These are phyloP conservation scores for Penicillium goetzii DNA, from an alignment of 495 filamentous ascomycete species.

Conservation along the genomic window DNA sequence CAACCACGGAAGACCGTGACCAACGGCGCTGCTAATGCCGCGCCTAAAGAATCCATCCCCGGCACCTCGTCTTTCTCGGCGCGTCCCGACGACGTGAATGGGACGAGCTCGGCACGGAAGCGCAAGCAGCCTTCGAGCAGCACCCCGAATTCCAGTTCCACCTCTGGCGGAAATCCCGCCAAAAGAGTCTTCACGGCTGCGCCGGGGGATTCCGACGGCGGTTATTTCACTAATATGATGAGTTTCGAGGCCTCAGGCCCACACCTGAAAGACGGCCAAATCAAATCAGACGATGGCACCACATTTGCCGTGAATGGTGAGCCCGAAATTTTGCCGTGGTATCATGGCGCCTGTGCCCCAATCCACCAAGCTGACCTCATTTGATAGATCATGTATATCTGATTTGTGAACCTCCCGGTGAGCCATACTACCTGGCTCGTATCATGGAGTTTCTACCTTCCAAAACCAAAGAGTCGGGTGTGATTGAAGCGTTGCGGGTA, in stretches of 20 bases:
- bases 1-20: slow-evolving; percentile 49
- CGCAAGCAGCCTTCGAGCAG: slow-evolving; percentile 73
- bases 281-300: slow-evolving; percentile 90
- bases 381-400: slow-evolving; percentile 90
- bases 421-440: slow-evolving; percentile 95
- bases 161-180: slow-evolving; percentile 39
- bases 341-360: background rate
- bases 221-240: slow-evolving; percentile 74
- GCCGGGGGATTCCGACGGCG: slow-evolving; percentile 42
- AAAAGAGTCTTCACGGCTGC: slow-evolving; percentile 52
- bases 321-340: slow-evolving; percentile 38
- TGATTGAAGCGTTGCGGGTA: slow-evolving; percentile 85
- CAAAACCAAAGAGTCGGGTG: slow-evolving; percentile 68
- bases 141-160: slow-evolving; percentile 42
- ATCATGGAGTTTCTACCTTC: slow-evolving; percentile 96
- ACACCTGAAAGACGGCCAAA: slow-evolving; percentile 72
- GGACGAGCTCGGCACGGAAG: slow-evolving; percentile 64
- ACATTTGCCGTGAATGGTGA: slow-evolving; percentile 82
- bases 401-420: slow-evolving; percentile 95
- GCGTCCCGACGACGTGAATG: slow-evolving; percentile 45
- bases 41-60: slow-evolving; percentile 60
- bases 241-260: slow-evolving; percentile 75
- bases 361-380: background rate
- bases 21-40: slow-evolving; percentile 34
- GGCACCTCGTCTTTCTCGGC: slow-evolving; percentile 66